These are phyloP conservation scores for Zanthoxylum bungeanum DNA, from an alignment of 345 rosid genomes.

Conservation along the genomic window DNA sequence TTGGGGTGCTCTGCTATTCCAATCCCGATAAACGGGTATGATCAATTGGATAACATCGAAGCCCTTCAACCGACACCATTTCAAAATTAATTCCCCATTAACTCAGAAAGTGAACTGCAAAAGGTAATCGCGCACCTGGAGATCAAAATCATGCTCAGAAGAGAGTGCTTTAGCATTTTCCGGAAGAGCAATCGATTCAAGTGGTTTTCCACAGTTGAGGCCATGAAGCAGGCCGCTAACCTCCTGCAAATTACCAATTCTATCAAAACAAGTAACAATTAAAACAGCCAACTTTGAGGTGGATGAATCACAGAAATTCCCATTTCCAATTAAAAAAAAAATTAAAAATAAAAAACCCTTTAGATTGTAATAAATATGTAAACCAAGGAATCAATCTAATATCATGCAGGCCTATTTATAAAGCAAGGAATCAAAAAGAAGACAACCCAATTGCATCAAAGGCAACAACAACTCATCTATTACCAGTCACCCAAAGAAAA, in stretches of 20 bases:
- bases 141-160: conserved; percentile 65
- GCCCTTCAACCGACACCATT: background rate
- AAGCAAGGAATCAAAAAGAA: background rate
- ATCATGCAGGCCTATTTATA: background rate
- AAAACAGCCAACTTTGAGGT: background rate
- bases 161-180: conserved; percentile 55
- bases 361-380: too few species aligned
- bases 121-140: conserved; percentile 47
- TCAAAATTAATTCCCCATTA: background rate
- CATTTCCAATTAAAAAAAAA: background rate
- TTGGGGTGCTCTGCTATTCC: background rate
- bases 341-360: too few species aligned
- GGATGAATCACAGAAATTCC: background rate
- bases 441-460: background rate
- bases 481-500: background rate
- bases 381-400: background rate
- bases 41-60: background rate
- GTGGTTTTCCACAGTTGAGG: conserved; percentile 65
- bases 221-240: conserved; percentile 77
- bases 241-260: conserved; percentile 54
- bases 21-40: background rate
- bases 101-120: background rate
- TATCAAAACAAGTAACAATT: background rate
- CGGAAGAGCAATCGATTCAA: conserved; percentile 42
- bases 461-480: background rate